Percentiles rank a stretch among this genome's conserved stretches.
Evolutionary conservation across 148 eudicot genomes (phyloP).

Genomic region (Chenopodium album): DNA sequence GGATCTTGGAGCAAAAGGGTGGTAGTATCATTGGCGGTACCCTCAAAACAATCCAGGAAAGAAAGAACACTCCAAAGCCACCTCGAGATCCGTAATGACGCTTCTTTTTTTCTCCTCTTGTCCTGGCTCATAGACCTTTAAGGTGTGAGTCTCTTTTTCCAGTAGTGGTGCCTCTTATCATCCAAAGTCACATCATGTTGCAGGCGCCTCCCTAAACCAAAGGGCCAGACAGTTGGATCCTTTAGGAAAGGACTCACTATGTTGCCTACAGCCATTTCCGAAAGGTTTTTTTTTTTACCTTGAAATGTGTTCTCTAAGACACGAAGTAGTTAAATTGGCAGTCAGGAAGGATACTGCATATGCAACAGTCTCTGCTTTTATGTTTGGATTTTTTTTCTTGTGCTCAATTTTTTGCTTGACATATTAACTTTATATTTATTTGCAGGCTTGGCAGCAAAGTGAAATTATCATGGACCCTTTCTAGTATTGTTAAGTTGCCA

Average conservation of each 20-base stretch:
- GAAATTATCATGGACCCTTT: constrained; percentile 76
- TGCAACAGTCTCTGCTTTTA: background rate
- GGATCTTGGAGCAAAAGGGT: constrained; percentile 81
- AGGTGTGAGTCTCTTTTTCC: background rate
- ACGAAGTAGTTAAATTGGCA: background rate
- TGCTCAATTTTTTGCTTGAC: background rate
- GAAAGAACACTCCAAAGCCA: constrained; percentile 41
- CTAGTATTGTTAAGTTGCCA: constrained; percentile 40
- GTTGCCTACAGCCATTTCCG: constrained; percentile 75
- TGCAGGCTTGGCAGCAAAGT: constrained; percentile 71
- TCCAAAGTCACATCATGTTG: constrained; percentile 18
- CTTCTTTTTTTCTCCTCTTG: background rate
- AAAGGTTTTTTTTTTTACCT: constrained; percentile 37
- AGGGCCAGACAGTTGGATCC: constrained; percentile 93
- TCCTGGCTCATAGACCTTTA: background rate
- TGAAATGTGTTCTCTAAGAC: background rate
- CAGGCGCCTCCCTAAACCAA: constrained; percentile 80
- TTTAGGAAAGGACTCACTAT: constrained; percentile 69
- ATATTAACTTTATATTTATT: background rate
- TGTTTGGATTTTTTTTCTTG: background rate
- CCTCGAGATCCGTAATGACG: constrained; percentile 67
- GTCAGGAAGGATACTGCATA: background rate
- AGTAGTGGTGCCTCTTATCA: background rate
- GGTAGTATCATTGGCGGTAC: constrained; percentile 84
- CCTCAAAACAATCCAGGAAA: constrained; percentile 61